Evolutionary conservation across 306 rosid species (phyloP).

Genomic region (Corylus avellana): DNA sequence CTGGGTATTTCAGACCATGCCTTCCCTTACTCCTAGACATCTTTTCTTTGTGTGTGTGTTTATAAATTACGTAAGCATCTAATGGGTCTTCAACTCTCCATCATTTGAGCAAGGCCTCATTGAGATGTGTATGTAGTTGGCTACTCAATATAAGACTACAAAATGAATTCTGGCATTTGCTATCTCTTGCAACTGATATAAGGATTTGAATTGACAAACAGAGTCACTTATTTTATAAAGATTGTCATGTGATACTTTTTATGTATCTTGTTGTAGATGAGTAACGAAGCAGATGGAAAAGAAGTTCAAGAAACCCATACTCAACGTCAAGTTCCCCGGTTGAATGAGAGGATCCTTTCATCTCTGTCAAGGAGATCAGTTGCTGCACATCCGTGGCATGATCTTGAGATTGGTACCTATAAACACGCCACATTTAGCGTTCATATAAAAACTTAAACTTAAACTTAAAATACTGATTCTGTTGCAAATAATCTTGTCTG

Average conservation of each 20-base stretch:
- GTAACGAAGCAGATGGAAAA: constrained; percentile 23
- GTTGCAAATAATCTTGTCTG: constrained; percentile 34
- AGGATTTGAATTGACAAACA: neutral
- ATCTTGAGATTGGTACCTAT: constrained; percentile 87
- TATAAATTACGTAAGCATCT: too few species aligned
- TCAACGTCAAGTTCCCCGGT: constrained; percentile 46
- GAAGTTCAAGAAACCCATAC: constrained; percentile 1
- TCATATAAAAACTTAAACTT: neutral
- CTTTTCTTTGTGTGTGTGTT: neutral
- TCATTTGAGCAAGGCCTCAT: too few species aligned
- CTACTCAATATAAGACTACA: neutral
- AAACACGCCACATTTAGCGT: neutral
- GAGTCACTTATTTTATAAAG: neutral
- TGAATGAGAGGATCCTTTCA: constrained; percentile 95
- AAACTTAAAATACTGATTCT: constrained; percentile 20
- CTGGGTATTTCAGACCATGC: neutral
- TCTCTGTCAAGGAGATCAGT: constrained; percentile 87
- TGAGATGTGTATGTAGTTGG: too few species aligned
- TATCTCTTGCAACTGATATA: neutral
- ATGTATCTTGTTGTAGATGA: constrained; percentile 48
- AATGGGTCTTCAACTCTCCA: too few species aligned
- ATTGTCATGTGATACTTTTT: neutral
- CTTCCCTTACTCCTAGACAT: neutral
- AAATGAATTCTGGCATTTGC: constrained; percentile 1
- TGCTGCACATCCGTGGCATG: constrained; percentile 99